Evolutionary conservation across 2,329 filamentous ascomycete genomes (phyloP).

Genomic region (Cercospora sojina): DNA sequence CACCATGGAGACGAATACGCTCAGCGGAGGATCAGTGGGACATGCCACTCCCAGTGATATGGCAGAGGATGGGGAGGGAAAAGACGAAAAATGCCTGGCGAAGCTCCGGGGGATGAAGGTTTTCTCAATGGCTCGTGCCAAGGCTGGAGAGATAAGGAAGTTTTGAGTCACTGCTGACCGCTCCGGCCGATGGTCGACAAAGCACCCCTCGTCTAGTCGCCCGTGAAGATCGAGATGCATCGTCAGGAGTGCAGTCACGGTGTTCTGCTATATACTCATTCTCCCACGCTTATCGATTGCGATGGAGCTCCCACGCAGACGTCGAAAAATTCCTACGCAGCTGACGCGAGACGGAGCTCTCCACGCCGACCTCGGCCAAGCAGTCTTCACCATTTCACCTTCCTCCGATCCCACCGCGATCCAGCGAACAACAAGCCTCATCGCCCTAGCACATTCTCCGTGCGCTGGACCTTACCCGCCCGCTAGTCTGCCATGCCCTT

Average conservation of each 20-base stretch:
- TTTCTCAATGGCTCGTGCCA: slow-evolving; percentile 5
- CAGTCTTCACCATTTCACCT: background rate
- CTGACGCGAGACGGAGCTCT: background rate
- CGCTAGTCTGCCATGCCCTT: no score
- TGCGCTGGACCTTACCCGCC: background rate
- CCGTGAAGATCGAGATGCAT: background rate
- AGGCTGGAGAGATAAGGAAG: background rate
- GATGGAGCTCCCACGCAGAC: background rate
- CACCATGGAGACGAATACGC: slow-evolving; percentile 41
- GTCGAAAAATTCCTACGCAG: slow-evolving; percentile 1
- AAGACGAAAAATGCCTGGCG: background rate
- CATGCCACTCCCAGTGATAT: slow-evolving; percentile 13
- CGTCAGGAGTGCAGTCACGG: background rate
- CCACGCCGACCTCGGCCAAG: slow-evolving; percentile 1
- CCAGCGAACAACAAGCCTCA: background rate
- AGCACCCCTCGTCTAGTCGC: background rate
- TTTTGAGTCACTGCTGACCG: slow-evolving; percentile 1
- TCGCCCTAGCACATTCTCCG: background rate
- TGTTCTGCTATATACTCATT: background rate
- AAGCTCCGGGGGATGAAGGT: slow-evolving; percentile 2
- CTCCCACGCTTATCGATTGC: slow-evolving; percentile 2
- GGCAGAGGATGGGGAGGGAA: background rate
- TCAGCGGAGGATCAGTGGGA: background rate
- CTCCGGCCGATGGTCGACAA: background rate
- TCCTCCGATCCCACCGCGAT: background rate